phyloP scores from a whole-genome alignment of 1,284 basidiomycete genomes.

The Hemileccinum hortonii region DNA sequence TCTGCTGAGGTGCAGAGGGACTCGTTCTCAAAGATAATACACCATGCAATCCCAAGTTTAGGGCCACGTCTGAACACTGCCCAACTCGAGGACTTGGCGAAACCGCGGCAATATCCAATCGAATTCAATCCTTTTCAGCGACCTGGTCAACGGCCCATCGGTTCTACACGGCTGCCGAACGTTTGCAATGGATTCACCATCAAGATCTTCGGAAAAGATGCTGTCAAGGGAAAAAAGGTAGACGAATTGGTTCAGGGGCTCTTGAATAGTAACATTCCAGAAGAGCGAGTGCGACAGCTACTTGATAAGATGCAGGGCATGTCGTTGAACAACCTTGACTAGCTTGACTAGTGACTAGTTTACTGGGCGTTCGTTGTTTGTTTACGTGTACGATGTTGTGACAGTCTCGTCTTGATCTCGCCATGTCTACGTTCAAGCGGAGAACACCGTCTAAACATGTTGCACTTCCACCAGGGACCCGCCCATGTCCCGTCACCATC shows the following conservation, averaged over 20 bases:
- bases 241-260: neutral
- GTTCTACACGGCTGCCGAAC: slow-evolving; percentile 34
- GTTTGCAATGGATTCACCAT: slow-evolving; percentile 41
- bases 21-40: slow-evolving; percentile 29
- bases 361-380: too few species aligned
- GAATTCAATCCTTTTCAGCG: slow-evolving; percentile 40
- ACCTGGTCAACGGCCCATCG: slow-evolving; percentile 37
- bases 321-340: slow-evolving; percentile 30
- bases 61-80: slow-evolving; percentile 22
- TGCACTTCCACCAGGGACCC: slow-evolving; percentile 56
- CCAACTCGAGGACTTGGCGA: slow-evolving; percentile 26
- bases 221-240: slow-evolving; percentile 2
- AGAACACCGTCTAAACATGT: slow-evolving; percentile 47
- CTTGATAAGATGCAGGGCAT: slow-evolving; percentile 14
- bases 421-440: slow-evolving; percentile 86
- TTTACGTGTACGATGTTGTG: neutral
- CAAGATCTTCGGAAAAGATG: slow-evolving; percentile 28
- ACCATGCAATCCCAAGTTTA: slow-evolving; percentile 22
- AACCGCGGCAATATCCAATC: slow-evolving; percentile 32
- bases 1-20: slow-evolving; percentile 36
- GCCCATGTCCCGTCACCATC: slow-evolving; percentile 60
- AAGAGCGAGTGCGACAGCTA: slow-evolving; percentile 13
- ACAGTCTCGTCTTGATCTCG: neutral
- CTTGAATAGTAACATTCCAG: neutral
- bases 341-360: too few species aligned